phyloP scores from a whole-genome alignment of 2,329 filamentous ascomycete genomes.

The Pyrenochaeta sp. region DNA sequence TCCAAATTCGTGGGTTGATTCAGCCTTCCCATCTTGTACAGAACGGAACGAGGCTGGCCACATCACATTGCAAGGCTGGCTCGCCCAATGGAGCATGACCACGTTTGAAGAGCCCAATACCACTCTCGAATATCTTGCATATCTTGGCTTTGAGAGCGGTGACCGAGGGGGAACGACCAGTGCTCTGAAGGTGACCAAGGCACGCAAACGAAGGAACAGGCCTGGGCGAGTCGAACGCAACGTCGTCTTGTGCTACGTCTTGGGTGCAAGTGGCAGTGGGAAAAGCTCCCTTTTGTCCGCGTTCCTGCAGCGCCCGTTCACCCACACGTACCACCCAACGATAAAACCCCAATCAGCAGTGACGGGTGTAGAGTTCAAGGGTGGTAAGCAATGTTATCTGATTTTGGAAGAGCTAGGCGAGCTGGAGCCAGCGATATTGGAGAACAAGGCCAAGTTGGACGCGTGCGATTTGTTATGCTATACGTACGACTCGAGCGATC shows the following conservation, averaged over 20 bases:
- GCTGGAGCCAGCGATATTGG: conserved; percentile 91
- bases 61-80: conserved; percentile 95
- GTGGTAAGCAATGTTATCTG: conserved; percentile 95
- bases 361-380: conserved; percentile 94
- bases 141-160: conserved; percentile 88
- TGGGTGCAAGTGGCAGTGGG: conserved; percentile 84
- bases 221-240: conserved; percentile 90
- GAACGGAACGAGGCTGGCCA: conserved; percentile 94
- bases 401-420: conserved; percentile 96
- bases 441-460: conserved; percentile 88
- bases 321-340: conserved; percentile 83
- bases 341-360: conserved; percentile 94
- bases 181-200: conserved; percentile 90
- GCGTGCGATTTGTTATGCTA: conserved; percentile 95
- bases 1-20: conserved; percentile 85
- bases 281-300: conserved; percentile 92
- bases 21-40: conserved; percentile 89
- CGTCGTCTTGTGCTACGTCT: conserved; percentile 90
- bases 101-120: conserved; percentile 96
- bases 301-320: conserved; percentile 89
- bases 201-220: conserved; percentile 82
- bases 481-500: conserved; percentile 95
- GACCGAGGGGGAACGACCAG: conserved; percentile 77
- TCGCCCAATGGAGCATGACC: conserved; percentile 99
- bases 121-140: conserved; percentile 93